Percentiles rank a stretch among this genome's conserved stretches.
Evolutionary conservation across 1,284 basidiomycete species (phyloP).

Genomic region (Rhodotorula sp.): DNA sequence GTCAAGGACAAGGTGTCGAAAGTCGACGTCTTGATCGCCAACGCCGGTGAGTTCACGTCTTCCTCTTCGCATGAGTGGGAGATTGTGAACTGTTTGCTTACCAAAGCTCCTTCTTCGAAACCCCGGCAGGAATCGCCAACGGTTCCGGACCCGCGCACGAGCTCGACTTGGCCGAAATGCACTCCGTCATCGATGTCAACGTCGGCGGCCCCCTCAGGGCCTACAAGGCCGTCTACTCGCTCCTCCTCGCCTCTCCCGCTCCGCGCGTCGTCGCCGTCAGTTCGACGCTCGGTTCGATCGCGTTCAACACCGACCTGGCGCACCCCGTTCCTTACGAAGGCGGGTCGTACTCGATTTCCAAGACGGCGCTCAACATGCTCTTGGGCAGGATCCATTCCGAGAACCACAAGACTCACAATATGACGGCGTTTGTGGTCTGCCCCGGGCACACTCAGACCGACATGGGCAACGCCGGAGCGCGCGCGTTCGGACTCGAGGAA

Average conservation of each 20-base stretch:
- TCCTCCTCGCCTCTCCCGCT: constrained; percentile 10
- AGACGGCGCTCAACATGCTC: constrained; percentile 10
- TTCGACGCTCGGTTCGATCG: constrained; percentile 5
- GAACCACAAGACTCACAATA: not conserved
- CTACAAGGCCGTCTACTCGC: constrained; percentile 19
- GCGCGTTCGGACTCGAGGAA: not conserved
- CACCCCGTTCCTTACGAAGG: not conserved
- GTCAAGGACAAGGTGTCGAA: constrained; percentile 18
- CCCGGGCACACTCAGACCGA: constrained; percentile 15
- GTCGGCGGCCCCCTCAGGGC: constrained; percentile 19
- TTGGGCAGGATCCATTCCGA: not conserved
- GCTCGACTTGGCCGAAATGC: not conserved
- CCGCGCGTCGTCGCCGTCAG: constrained; percentile 25
- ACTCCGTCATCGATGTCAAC: constrained; percentile 22
- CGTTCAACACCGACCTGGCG: not conserved
- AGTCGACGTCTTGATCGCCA: constrained; percentile 30
- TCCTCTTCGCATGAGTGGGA: too few relatives aligned
- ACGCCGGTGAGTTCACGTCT: constrained; percentile 14
- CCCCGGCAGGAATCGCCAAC: constrained; percentile 11
- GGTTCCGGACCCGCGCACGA: not conserved
- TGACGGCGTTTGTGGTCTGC: not conserved
- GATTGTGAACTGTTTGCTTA: too few relatives aligned
- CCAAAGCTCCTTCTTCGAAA: not conserved
- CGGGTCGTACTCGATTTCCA: constrained; percentile 2
- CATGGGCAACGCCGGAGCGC: constrained; percentile 6